These are phyloP conservation scores for Passiflora organensis DNA, from an alignment of 345 rosid species.

Conservation along the genomic window DNA sequence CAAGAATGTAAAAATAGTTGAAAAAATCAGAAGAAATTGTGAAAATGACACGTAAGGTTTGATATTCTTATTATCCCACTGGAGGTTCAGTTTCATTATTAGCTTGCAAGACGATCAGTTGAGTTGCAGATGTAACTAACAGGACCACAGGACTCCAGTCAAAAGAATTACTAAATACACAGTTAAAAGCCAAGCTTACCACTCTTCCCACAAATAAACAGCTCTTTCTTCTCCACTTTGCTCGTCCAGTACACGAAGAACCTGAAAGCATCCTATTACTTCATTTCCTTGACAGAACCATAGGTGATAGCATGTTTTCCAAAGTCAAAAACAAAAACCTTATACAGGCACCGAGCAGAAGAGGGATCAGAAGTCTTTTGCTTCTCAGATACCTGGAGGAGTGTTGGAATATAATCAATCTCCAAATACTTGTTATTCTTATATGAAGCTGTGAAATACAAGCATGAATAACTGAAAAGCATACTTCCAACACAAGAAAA, in stretches of 20 bases:
- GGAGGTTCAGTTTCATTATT: neutral
- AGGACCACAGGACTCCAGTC: neutral
- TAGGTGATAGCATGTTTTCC: neutral
- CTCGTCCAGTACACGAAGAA: slow-evolving; percentile 85
- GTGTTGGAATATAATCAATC: slow-evolving; percentile 11
- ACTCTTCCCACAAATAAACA: slow-evolving; percentile 75
- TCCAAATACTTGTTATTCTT: slow-evolving; percentile 1
- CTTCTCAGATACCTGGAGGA: slow-evolving; percentile 71
- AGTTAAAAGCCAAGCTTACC: slow-evolving; percentile 35
- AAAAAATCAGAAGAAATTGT: no score
- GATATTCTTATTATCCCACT: neutral
- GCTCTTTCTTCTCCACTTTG: slow-evolving; percentile 73
- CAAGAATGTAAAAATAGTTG: neutral
- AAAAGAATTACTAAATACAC: neutral
- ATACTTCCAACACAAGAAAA: slow-evolving; percentile 91
- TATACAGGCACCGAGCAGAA: slow-evolving; percentile 41
- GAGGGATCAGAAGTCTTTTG: slow-evolving; percentile 31
- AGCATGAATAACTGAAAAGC: neutral
- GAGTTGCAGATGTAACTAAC: neutral
- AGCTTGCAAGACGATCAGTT: neutral
- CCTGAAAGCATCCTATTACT: slow-evolving; percentile 42
- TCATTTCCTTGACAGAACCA: neutral
- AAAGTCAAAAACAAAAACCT: slow-evolving; percentile 43
- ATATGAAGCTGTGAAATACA: neutral
- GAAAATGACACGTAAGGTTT: no score